phyloP scores from a whole-genome alignment of 2,329 filamentous ascomycete genomes.

The Sarocladiaceae sp. region DNA sequence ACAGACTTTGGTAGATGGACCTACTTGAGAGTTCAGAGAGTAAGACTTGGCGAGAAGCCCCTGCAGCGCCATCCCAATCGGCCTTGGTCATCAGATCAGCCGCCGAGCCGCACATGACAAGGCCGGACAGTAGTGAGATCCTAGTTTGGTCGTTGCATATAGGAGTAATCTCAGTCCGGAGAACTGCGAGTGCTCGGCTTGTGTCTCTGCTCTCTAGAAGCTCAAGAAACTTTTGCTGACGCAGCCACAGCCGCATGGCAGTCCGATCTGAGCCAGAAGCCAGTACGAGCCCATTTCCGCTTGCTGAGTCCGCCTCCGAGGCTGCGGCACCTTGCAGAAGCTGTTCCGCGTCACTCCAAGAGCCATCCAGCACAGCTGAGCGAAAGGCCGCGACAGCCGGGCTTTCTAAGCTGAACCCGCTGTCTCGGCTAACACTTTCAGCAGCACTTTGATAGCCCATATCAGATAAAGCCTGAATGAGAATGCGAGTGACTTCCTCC shows the following conservation, averaged over 20 bases:
- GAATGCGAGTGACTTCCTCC: constrained; percentile 86
- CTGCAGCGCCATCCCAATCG: constrained; percentile 78
- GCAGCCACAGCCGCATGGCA: constrained; percentile 80
- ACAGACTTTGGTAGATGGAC: constrained; percentile 22
- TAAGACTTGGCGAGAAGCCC: constrained; percentile 67
- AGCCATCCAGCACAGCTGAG: constrained; percentile 71
- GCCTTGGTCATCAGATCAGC: constrained; percentile 75
- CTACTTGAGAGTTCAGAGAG: constrained; percentile 81
- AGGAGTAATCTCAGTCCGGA: constrained; percentile 83
- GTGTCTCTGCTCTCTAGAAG: constrained; percentile 75
- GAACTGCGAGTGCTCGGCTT: constrained; percentile 70
- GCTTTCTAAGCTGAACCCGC: constrained; percentile 83
- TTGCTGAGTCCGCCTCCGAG: constrained; percentile 26
- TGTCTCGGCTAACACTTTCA: constrained; percentile 69
- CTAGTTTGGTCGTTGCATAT: constrained; percentile 73
- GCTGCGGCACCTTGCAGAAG: constrained; percentile 59
- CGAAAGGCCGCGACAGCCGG: constrained; percentile 83
- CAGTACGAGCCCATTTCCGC: constrained; percentile 63
- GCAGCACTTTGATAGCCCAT: constrained; percentile 82
- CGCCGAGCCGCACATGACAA: constrained; percentile 81
- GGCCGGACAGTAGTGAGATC: constrained; percentile 78
- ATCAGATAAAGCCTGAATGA: constrained; percentile 87
- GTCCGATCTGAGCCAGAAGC: constrained; percentile 70
- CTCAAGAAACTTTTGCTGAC: constrained; percentile 94
- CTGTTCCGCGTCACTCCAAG: constrained; percentile 81